Evolutionary conservation across 1,139 yeast genomes (phyloP).

Genomic region (Hyphopichia burtonii): DNA sequence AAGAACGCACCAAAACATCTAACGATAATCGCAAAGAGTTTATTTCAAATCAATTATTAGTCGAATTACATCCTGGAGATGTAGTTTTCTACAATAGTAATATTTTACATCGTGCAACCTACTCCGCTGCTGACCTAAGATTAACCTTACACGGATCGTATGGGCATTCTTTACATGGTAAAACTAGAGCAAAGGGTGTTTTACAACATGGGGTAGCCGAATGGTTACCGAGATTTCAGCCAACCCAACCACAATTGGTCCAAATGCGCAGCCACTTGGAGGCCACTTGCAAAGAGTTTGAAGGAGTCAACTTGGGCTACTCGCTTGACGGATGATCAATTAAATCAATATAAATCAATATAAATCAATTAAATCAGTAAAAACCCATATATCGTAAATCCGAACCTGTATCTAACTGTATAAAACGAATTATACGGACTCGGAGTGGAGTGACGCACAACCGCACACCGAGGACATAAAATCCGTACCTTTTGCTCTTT

Average conservation of each 20-base stretch:
- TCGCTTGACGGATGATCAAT: conserved; percentile 41
- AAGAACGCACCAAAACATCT: conserved; percentile 45
- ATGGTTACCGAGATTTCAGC: conserved; percentile 47
- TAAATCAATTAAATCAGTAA: no score
- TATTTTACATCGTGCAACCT: conserved; percentile 52
- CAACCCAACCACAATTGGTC: conserved; percentile 34
- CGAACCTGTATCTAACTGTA: background rate
- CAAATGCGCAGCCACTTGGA: conserved; percentile 36
- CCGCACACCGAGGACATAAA: background rate
- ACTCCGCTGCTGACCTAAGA: conserved; percentile 39
- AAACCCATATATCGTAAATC: no score
- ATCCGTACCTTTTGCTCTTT: background rate
- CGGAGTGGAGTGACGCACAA: conserved; percentile 1
- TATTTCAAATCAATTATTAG: conserved; percentile 42
- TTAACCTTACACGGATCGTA: conserved; percentile 56
- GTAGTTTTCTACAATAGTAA: conserved; percentile 54
- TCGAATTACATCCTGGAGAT: conserved; percentile 53
- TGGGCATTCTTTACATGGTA: conserved; percentile 47
- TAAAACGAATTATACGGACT: background rate
- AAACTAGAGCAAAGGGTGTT: conserved; percentile 49
- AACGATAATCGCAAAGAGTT: conserved; percentile 30
- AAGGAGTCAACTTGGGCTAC: conserved; percentile 41
- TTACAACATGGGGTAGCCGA: conserved; percentile 56
- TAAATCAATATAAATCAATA: background rate
- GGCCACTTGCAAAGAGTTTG: conserved; percentile 36